Percentiles rank a stretch among this genome's conserved stretches.
Conservation (phyloP, 371 early-diverging fungal species). For the Dichotomocladium elegans region DNA sequence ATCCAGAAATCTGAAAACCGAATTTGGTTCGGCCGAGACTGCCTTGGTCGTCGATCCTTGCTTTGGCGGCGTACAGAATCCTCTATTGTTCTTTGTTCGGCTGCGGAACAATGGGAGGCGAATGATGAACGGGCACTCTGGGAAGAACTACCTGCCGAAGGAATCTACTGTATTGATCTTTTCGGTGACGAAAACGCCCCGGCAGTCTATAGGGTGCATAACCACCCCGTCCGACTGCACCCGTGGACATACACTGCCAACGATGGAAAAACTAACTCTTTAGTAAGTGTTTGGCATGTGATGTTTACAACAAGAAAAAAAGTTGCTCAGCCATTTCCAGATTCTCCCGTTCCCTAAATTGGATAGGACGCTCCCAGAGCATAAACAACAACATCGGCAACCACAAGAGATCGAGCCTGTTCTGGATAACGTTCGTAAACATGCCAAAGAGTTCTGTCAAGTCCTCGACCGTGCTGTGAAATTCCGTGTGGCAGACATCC, state of each 20-base stretch:
- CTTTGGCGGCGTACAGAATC: slow-evolving; percentile 46
- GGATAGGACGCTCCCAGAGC: not conserved
- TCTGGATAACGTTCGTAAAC: not conserved
- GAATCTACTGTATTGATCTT: slow-evolving; percentile 58
- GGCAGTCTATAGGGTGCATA: not conserved
- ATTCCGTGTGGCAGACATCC: slow-evolving; percentile 54
- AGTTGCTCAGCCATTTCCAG: not conserved
- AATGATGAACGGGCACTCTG: slow-evolving; percentile 22
- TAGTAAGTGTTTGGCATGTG: not conserved
- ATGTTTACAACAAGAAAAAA: not conserved
- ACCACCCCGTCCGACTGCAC: slow-evolving; percentile 8
- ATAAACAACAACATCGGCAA: not conserved
- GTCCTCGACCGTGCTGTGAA: slow-evolving; percentile 54
- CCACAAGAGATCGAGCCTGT: not conserved
- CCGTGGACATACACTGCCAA: slow-evolving; percentile 29
- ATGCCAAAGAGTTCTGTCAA: not conserved
- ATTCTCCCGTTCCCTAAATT: not conserved
- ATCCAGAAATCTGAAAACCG: slow-evolving; percentile 27
- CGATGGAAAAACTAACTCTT: not conserved
- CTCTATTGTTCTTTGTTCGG: slow-evolving; percentile 51
- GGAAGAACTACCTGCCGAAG: slow-evolving; percentile 73
- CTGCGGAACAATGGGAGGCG: slow-evolving; percentile 5
- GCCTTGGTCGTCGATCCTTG: slow-evolving; percentile 81
- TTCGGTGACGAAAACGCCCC: too few relatives aligned
- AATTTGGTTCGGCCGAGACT: slow-evolving; percentile 85